phyloP scores from a whole-genome alignment of 1,284 basidiomycete genomes.

The Heimioporus retisporus region DNA sequence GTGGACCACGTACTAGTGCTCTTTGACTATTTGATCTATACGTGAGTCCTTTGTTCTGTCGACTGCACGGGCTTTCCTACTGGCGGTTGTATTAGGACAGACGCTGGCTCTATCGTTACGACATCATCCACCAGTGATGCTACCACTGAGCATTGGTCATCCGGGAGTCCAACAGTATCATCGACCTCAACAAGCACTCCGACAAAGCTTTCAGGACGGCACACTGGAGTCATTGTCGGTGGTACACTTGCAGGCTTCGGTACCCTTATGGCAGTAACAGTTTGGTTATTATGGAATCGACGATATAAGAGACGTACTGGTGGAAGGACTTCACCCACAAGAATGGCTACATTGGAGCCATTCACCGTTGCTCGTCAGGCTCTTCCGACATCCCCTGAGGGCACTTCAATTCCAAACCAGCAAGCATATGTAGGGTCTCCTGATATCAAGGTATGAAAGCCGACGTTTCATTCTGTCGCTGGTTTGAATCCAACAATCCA shows the following conservation, averaged over 20 bases:
- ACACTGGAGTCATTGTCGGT: background rate
- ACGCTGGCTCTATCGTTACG: no score
- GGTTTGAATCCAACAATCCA: background rate
- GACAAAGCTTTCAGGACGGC: background rate
- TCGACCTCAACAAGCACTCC: background rate
- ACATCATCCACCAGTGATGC: no score
- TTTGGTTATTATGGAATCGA: background rate
- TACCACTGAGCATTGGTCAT: no score
- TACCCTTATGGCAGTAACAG: background rate
- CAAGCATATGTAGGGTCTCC: background rate
- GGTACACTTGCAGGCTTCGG: background rate
- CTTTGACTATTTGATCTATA: conserved; percentile 16
- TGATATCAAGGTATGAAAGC: background rate
- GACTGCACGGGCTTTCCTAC: no score
- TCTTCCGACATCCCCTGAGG: background rate
- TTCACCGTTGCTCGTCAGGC: background rate
- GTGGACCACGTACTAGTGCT: background rate
- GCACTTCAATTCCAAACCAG: background rate
- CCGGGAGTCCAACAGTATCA: background rate
- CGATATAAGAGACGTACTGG: background rate
- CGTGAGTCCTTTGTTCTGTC: background rate
- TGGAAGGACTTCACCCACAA: background rate
- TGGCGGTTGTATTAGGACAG: no score
- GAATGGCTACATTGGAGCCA: background rate
- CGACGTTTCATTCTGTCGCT: background rate